Evolutionary conservation across 306 rosid species (phyloP).

Genomic region (Medicago ruthenica): DNA sequence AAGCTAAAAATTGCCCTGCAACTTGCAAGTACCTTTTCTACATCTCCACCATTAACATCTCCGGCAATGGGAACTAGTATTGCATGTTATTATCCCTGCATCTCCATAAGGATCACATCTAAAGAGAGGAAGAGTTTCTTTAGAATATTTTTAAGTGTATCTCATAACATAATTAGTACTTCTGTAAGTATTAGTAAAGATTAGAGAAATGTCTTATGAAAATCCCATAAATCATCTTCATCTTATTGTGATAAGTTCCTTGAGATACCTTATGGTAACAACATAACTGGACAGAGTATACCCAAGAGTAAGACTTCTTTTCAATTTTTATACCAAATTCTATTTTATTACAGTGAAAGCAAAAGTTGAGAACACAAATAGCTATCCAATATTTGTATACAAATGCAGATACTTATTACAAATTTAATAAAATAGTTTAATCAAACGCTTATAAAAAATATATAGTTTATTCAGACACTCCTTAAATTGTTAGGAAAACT

Average conservation of each 20-base stretch:
- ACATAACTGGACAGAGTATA: not conserved
- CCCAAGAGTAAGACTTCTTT: not conserved
- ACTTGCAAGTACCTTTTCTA: not conserved
- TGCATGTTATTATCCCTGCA: not conserved
- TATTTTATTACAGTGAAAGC: not conserved
- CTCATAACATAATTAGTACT: not conserved
- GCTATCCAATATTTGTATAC: not conserved
- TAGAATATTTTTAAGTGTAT: not conserved
- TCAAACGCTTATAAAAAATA: no score
- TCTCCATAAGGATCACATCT: not conserved
- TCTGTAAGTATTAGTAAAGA: not conserved
- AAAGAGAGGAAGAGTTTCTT: not conserved
- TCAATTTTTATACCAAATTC: not conserved
- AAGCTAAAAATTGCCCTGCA: not conserved
- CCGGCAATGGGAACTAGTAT: not conserved
- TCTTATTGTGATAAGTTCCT: not conserved
- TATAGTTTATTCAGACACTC: not conserved
- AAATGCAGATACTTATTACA: not conserved
- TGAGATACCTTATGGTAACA: not conserved
- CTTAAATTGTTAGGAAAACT: not conserved
- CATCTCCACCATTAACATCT: not conserved
- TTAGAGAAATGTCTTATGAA: not conserved
- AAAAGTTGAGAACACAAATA: not conserved
- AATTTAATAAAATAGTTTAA: not conserved
- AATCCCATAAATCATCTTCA: not conserved